Evolutionary conservation across 495 filamentous ascomycete genomes (phyloP), one percentile per base, ranked within the genome.

Genomic region (Podospora pseudopauciseta): DNA sequence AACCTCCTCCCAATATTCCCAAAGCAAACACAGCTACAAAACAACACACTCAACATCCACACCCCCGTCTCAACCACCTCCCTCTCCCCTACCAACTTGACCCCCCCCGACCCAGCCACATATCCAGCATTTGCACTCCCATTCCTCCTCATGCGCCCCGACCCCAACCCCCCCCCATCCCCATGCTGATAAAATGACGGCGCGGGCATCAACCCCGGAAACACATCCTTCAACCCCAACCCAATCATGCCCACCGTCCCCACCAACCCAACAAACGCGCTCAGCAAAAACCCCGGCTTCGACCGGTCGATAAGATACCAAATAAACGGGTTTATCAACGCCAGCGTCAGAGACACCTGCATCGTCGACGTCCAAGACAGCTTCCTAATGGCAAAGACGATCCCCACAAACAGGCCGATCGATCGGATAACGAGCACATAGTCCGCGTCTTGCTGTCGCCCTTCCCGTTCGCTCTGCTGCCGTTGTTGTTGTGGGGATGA

Each of bases 221-320:
- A 49, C 9, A 49, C 15, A 2, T 92, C 91, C 70, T 90, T 89
- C 44, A 92, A 82, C 60, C 86, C 83, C 66, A 94, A 34, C 15
- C 61, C 61, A 20, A 63, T 82, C 30, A 95, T 78, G n/a, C 91
- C 73, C 11, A 85, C 86, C 55, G 93, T 91, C 4, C 94, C 94
- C 2, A 81, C 78, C 64, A 94, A 63, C 2, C 91, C 90, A n/a
- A 95, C 89, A 0, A 86, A 74, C 4, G 86, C 80, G 0, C 91
- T 90, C 57, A 97, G 81, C 55, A 93, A 68, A 75, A 97, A 92
- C 19, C 95, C 95, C 16, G 92, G 85, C 72, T 87, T 88, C 27
- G 92, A 93, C 57, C 94, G 91, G 81, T 99, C 95, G 73, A 99
- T 88, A 27, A 98, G 82, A 76, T 96, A 98, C 95, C 95, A 99